Conservation (phyloP, 2,329 filamentous ascomycete genomes). For the Colletotrichum australisinense region DNA sequence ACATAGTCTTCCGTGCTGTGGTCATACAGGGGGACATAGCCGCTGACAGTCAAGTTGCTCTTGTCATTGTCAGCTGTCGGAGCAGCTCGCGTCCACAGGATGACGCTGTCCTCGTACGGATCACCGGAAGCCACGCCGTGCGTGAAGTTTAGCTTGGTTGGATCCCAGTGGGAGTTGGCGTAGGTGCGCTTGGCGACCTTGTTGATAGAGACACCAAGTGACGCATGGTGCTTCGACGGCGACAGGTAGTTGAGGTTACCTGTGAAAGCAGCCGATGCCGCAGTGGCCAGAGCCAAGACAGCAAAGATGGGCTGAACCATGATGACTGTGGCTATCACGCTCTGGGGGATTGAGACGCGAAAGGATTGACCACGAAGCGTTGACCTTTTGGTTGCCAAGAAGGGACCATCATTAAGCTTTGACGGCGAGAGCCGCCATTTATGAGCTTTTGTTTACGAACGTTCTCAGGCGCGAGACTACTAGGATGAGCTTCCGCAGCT, state of each 20-base stretch:
- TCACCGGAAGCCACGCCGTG: conserved; percentile 68
- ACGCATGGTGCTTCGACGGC: conserved; percentile 72
- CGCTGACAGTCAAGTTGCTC: conserved; percentile 56
- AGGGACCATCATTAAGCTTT: not conserved
- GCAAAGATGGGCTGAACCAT: conserved; percentile 14
- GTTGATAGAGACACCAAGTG: conserved; percentile 72
- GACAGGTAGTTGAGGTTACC: conserved; percentile 75
- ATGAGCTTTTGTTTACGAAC: not conserved
- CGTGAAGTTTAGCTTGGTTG: conserved; percentile 68
- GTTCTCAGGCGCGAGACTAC: no score
- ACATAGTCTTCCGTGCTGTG: conserved; percentile 62
- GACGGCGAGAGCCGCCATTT: not conserved
- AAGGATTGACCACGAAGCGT: no score
- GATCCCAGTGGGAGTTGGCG: conserved; percentile 54
- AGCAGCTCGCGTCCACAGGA: conserved; percentile 61
- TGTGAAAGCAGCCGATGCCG: conserved; percentile 20
- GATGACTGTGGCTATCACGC: not conserved
- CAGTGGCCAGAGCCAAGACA: conserved; percentile 1
- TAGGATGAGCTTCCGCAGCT: not conserved
- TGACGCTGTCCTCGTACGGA: conserved; percentile 68
- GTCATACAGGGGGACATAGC: conserved; percentile 55
- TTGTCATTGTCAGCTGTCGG: conserved; percentile 57
- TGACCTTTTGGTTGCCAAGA: not conserved
- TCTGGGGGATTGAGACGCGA: not conserved
- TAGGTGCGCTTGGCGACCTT: conserved; percentile 67